These are phyloP conservation scores for Dactylellina drechsleri DNA, from an alignment of 2,329 filamentous ascomycete genomes.

Conservation along the genomic window DNA sequence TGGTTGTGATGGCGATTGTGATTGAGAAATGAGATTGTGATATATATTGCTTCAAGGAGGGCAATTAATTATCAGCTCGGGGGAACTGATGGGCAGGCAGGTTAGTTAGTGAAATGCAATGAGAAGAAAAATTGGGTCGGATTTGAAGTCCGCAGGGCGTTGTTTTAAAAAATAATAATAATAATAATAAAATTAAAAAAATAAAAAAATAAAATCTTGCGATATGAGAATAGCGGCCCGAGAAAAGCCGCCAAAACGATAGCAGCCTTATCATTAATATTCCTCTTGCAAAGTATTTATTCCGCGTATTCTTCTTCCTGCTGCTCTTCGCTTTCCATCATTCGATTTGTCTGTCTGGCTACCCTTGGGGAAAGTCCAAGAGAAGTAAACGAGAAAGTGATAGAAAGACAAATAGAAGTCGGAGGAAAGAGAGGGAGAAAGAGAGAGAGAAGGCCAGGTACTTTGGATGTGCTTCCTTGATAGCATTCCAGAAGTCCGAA, in stretches of 20 bases:
- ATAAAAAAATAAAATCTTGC: background rate
- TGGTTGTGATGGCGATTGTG: no score
- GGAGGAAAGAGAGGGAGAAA: background rate
- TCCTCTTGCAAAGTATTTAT: background rate
- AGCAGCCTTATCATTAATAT: constrained; percentile 23
- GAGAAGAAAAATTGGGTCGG: no score
- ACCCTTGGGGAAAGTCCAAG: constrained; percentile 50
- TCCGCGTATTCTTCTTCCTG: background rate
- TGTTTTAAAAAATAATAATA: no score
- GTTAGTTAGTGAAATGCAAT: no score
- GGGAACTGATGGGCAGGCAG: no score
- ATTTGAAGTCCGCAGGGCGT: background rate
- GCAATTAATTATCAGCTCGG: no score
- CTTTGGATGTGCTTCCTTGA: background rate
- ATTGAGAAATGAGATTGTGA: no score
- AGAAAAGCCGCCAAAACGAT: constrained; percentile 1
- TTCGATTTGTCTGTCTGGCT: constrained; percentile 8
- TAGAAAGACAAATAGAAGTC: background rate
- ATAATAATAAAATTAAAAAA: background rate
- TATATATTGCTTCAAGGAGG: no score
- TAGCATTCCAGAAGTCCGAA: background rate
- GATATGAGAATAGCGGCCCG: background rate
- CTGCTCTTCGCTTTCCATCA: background rate
- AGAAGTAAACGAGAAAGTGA: constrained; percentile 12
- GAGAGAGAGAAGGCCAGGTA: constrained; percentile 2